phyloP scores from a whole-genome alignment of 1,284 basidiomycete genomes.

The Psilocybe mexicana region DNA sequence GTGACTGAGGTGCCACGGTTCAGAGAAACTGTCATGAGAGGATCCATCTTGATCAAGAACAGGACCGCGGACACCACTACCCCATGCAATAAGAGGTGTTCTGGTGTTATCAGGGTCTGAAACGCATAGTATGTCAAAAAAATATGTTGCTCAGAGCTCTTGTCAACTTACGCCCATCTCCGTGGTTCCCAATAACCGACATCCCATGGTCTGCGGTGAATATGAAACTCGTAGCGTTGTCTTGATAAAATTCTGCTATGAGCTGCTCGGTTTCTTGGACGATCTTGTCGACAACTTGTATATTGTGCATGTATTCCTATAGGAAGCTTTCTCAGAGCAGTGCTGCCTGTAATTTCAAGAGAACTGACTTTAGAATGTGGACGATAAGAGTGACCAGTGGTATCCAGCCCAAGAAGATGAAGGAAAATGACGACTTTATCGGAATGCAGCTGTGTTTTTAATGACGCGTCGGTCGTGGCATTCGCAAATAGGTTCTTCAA shows the following conservation, averaged over 20 bases:
- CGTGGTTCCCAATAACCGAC: constrained; percentile 88
- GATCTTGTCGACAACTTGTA: constrained; percentile 79
- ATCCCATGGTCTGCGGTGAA: constrained; percentile 94
- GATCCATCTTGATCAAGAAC: constrained; percentile 49
- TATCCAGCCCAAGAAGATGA: constrained; percentile 85
- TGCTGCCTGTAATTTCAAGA: neutral
- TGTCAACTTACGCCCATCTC: constrained; percentile 71
- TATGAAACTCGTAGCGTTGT: constrained; percentile 74
- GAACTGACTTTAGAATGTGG: constrained; percentile 70
- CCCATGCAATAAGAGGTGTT: constrained; percentile 87
- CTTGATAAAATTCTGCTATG: constrained; percentile 65
- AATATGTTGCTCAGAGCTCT: neutral
- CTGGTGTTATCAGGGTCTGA: constrained; percentile 86
- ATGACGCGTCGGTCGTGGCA: constrained; percentile 50
- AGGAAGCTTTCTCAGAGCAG: neutral
- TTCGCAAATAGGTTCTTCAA: constrained; percentile 63
- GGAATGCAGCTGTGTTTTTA: constrained; percentile 53
- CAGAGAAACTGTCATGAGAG: constrained; percentile 72
- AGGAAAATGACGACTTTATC: constrained; percentile 79
- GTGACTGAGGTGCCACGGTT: constrained; percentile 58
- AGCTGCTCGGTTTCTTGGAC: constrained; percentile 69
- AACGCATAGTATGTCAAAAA: constrained; percentile 1
- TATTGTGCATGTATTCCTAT: constrained; percentile 86
- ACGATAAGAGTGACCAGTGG: constrained; percentile 85
- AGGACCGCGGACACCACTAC: constrained; percentile 72